These are phyloP conservation scores for Adansonia madagascariensis DNA, from an alignment of 441 rosid species.

Conservation along the genomic window DNA sequence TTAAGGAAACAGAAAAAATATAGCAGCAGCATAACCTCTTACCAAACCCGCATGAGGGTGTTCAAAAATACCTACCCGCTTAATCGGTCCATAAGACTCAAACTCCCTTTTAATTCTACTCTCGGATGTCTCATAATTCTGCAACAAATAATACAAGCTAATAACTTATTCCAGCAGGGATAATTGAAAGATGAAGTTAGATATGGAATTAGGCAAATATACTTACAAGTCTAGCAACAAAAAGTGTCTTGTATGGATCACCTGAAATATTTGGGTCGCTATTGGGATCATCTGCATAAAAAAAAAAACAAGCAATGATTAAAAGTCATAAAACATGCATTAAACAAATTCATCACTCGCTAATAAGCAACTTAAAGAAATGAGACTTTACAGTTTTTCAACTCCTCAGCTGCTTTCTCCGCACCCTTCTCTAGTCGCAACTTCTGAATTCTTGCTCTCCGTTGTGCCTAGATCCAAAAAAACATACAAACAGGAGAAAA, in stretches of 20 bases:
- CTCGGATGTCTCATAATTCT: slow-evolving; percentile 92
- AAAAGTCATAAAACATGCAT: slow-evolving; percentile 9
- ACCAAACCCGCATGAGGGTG: slow-evolving; percentile 68
- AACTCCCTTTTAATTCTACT: slow-evolving; percentile 96
- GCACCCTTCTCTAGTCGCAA: slow-evolving; percentile 80
- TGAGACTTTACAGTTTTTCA: slow-evolving; percentile 59
- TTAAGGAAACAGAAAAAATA: slow-evolving; percentile 29
- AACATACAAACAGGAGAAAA: slow-evolving; percentile 2
- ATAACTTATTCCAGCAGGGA: slow-evolving; percentile 21
- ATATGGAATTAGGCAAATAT: slow-evolving; percentile 2
- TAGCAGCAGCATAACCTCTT: slow-evolving; percentile 55
- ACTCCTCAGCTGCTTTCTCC: slow-evolving; percentile 83
- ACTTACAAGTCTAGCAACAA: slow-evolving; percentile 89
- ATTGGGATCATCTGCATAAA: slow-evolving; percentile 71
- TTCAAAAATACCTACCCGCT: slow-evolving; percentile 88
- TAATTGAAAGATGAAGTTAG: not conserved
- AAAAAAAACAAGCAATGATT: not conserved
- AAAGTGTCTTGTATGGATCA: slow-evolving; percentile 94
- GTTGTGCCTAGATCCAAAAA: slow-evolving; percentile 51
- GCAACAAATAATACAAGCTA: slow-evolving; percentile 42
- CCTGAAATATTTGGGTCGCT: slow-evolving; percentile 76
- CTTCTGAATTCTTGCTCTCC: slow-evolving; percentile 77
- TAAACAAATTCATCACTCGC: slow-evolving; percentile 3
- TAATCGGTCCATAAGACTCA: slow-evolving; percentile 95
- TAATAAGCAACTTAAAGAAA: slow-evolving; percentile 26